Evolutionary conservation across 371 early-diverging fungal species (phyloP), one percentile per base, ranked within the genome.

Genomic region (Lichtheimia ornata): DNA sequence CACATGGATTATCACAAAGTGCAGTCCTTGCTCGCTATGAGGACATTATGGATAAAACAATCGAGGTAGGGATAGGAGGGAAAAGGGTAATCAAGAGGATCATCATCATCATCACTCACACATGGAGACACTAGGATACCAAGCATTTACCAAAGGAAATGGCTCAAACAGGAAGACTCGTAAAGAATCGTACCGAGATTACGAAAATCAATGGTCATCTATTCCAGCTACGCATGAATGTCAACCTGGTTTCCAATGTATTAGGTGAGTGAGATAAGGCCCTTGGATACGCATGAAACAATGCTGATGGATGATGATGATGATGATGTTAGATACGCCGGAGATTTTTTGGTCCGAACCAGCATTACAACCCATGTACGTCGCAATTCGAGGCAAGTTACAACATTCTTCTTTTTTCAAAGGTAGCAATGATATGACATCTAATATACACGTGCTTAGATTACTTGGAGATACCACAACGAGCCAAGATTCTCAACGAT

Each of bases 131-230:
- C 2, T 61, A 75, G 73, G 81, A 77, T 44, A 81, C 81, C 17
- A 81, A 81, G 47, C 74, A 77, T 66, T 50, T 81, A 44, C 81
- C 81, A 4, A 76, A 81, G 52, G 75, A 81, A 60, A 73, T 81
- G 69, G 81, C 81, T 9, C 70, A 76, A 56, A 81, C 81, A 0
- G 81, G 81, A 43, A 72, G 78, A 4, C 57, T 81, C 14, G 78
- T 69, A 7, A 79, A 82, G 63, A 72, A 64, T 44, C 84, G 91
- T 55, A 81, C 80, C 61, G 88, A 87, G 30, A 86, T 94, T 62
- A 93, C 91, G 42, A 88, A 85, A 64, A 92, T 94, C 71, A 94
- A 94, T 59, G 94, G 91, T 5, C 88, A 94, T 27, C 53, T 83
- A 15, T 84, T 82, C 58, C 71, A 67, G 7, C 59, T 84, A 47